phyloP scores from a whole-genome alignment of 805 yeast species.

The Ogataea paradorogensis region DNA sequence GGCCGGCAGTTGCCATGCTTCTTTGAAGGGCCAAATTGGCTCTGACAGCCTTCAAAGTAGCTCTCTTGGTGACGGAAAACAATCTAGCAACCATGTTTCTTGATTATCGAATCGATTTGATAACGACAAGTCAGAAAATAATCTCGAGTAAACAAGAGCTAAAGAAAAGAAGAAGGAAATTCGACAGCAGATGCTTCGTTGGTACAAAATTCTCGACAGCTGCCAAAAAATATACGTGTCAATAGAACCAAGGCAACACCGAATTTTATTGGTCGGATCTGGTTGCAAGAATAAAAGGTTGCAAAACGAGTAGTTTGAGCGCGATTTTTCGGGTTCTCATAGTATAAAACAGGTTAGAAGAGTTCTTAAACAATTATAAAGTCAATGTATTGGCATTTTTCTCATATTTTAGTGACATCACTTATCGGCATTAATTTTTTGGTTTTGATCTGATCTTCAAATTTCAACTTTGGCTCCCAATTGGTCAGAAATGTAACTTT shows the following conservation, averaged over 20 bases:
- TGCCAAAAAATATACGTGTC: constrained; percentile 10
- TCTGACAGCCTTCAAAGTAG: constrained; percentile 86
- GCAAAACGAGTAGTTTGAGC: not conserved
- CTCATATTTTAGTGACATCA: not conserved
- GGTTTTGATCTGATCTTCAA: constrained; percentile 2
- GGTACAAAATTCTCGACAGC: constrained; percentile 11
- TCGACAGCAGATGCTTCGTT: constrained; percentile 19
- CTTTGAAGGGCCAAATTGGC: constrained; percentile 74
- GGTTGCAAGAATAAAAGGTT: constrained; percentile 1
- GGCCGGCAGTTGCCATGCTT: constrained; percentile 76
- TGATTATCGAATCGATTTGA: constrained; percentile 14
- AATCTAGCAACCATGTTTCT: constrained; percentile 47
- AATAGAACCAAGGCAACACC: constrained; percentile 7
- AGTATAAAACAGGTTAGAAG: not conserved
- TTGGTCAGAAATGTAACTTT: constrained; percentile 12
- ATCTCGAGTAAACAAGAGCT: constrained; percentile 14
- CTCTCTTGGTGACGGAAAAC: constrained; percentile 67
- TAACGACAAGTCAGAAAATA: constrained; percentile 14
- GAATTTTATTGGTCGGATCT: constrained; percentile 9
- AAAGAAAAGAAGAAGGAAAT: constrained; percentile 17
- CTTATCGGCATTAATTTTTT: constrained; percentile 11
- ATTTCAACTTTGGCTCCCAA: constrained; percentile 17
- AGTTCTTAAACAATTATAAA: not conserved
- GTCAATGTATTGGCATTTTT: not conserved
- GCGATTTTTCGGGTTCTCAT: not conserved